phyloP scores from a whole-genome alignment of 257 asterid genomes.

The Striga asiatica region DNA sequence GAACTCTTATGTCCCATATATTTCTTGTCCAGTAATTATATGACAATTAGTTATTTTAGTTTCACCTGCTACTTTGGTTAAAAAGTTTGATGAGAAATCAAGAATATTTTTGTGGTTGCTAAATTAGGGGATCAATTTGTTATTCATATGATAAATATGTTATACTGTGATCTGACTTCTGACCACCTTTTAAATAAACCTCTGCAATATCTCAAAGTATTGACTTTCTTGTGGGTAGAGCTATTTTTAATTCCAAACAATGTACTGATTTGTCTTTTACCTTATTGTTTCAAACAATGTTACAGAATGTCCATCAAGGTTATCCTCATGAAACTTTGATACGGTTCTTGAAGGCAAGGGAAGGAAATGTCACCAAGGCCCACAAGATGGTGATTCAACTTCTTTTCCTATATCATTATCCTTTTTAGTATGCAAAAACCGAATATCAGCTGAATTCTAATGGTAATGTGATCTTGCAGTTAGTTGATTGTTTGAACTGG shows the following conservation, averaged over 20 bases:
- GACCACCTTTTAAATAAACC: too few species aligned
- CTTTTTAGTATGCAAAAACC: slow-evolving; percentile 3
- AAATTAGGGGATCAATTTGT: too few species aligned
- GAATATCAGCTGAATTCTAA: slow-evolving; percentile 6
- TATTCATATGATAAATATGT: too few species aligned
- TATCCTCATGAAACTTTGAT: slow-evolving; percentile 44
- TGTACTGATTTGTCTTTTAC: not conserved
- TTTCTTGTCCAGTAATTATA: too few species aligned
- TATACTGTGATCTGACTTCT: too few species aligned
- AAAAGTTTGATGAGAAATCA: too few species aligned
- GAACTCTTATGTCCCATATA: too few species aligned
- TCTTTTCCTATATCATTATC: not conserved
- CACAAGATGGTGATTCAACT: slow-evolving; percentile 44
- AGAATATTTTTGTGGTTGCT: too few species aligned
- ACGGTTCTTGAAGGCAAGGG: slow-evolving; percentile 63
- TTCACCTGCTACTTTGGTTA: too few species aligned
- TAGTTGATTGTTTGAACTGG: slow-evolving; percentile 54
- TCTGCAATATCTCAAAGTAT: too few species aligned
- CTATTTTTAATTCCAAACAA: not conserved
- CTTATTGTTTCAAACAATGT: not conserved
- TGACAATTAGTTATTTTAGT: too few species aligned
- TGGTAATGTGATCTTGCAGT: slow-evolving; percentile 34
- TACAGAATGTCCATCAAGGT: slow-evolving; percentile 67
- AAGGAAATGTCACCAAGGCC: slow-evolving; percentile 56
- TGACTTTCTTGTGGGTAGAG: not conserved